Percentiles rank a stretch among this genome's conserved stretches.
Evolutionary conservation across 306 rosid species (phyloP).

Genomic region (Cicer bijugum): DNA sequence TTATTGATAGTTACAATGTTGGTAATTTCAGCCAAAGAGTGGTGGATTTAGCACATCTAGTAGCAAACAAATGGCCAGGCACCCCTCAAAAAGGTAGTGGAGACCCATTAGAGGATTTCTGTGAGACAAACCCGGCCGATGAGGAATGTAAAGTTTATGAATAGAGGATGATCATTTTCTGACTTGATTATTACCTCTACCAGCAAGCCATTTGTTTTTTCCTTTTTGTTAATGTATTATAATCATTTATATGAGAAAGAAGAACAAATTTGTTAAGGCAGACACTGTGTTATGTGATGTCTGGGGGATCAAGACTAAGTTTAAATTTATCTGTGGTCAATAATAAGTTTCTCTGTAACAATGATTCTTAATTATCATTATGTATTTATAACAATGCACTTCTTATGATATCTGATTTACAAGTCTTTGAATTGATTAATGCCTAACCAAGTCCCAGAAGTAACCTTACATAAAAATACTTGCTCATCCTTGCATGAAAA

Average conservation of each 20-base stretch:
- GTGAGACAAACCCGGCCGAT: constrained; percentile 88
- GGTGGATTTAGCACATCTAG: constrained; percentile 93
- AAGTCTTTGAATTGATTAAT: not conserved
- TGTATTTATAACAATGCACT: constrained; percentile 40
- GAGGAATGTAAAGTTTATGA: constrained; percentile 97
- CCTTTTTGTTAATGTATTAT: constrained; percentile 39
- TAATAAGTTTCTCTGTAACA: constrained; percentile 43
- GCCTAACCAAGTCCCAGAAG: not conserved
- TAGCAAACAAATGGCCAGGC: constrained; percentile 91
- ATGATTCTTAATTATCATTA: constrained; percentile 10
- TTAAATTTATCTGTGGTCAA: constrained; percentile 37
- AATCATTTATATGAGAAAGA: constrained; percentile 25
- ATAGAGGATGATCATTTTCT: constrained; percentile 36
- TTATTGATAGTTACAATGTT: constrained; percentile 33
- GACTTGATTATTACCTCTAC: constrained; percentile 32
- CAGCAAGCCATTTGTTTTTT: constrained; percentile 37
- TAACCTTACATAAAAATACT: too few species aligned
- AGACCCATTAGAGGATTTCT: constrained; percentile 96
- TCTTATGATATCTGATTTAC: constrained; percentile 9
- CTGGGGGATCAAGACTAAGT: constrained; percentile 27
- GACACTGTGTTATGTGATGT: constrained; percentile 29
- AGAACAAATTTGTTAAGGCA: constrained; percentile 40
- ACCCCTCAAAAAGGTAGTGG: constrained; percentile 55
- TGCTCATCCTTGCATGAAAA: too few species aligned
- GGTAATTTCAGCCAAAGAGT: constrained; percentile 87